A percentile compares a stretch with the other conserved stretches of the same genome.
Conservation (phyloP, 106 monocot genomes). For the Allium cepa region DNA sequence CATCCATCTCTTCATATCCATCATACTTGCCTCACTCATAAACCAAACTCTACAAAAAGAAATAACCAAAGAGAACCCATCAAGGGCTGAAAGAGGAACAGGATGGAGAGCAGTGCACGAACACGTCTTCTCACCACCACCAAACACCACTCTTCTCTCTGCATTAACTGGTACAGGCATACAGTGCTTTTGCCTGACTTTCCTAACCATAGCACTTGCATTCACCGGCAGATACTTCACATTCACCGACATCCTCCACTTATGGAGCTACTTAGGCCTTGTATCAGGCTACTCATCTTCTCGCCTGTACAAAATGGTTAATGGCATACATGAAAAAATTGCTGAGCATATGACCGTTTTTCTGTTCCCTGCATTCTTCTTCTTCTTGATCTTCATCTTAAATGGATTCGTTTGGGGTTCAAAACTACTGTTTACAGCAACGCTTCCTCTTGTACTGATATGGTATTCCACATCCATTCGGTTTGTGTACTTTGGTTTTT, state of each 20-base stretch:
- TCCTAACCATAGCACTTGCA: conserved; percentile 63
- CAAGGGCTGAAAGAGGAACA: conserved; percentile 64
- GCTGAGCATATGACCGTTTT: conserved; percentile 16
- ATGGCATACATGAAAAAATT: conserved; percentile 19
- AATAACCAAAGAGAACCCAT: conserved; percentile 56
- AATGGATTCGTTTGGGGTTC: conserved; percentile 23
- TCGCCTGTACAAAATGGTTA: conserved; percentile 60
- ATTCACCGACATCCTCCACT: conserved; percentile 65
- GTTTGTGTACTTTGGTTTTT: conserved; percentile 16
- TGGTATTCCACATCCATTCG: conserved; percentile 23
- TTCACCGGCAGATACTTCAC: conserved; percentile 55
- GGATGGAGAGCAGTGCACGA: conserved; percentile 71
- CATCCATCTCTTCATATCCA: conserved; percentile 68
- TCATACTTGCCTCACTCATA: conserved; percentile 74
- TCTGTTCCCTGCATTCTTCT: conserved; percentile 18
- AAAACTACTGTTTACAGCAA: conserved; percentile 21
- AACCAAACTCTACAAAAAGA: conserved; percentile 58
- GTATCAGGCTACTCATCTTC: conserved; percentile 66
- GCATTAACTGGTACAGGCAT: conserved; percentile 63
- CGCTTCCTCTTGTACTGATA: conserved; percentile 16
- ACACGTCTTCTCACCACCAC: conserved; percentile 58
- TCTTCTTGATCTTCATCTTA: conserved; percentile 17
- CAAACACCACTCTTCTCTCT: conserved; percentile 45
- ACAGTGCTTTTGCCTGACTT: conserved; percentile 56
- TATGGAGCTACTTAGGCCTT: conserved; percentile 75